Base-by-base conservation (phyloP, 352 stramenopile species). In the Phytophthora capsici region DNA sequence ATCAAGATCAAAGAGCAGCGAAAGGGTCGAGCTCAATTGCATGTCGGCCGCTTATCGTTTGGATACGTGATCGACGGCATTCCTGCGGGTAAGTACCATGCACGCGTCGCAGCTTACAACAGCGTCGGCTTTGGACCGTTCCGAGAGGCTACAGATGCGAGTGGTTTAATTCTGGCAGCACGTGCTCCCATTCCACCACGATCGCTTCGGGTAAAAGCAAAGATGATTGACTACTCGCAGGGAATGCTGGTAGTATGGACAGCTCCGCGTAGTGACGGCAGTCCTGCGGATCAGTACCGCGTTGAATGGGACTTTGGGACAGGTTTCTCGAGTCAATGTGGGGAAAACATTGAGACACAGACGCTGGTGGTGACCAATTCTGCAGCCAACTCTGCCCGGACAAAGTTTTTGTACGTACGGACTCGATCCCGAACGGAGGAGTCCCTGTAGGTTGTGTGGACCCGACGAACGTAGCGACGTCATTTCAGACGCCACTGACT, bases 261-360 rank as follows among this genome's bases (percentile, higher is more conserved):
- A 44, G 80, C 82, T 3, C 96, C 96, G 16, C 57, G 78, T 26
- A 95, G 96, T n/a, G 95, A 92, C 23, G 81, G 91, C 19, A 48
- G 67, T 0, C 74, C 96, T 30, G 88, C 75, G 5, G 43, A 55
- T 4, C 85, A 85, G 37, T 99, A 98, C 71, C 73, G 92, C 17
- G 84, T 98, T n/a, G 96, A 99, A 75, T 99, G 96, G 96, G 96
- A 99, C 75, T 77, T 82, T 19, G 89, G 71, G 13, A 61, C 86
- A n/a, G 88, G 84, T 14, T 98, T 98, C 67, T 86, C 84, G 10
- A 93, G 82, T 43, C 45, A 73, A 26, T 95, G 87, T 43, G 87
- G 87, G 6, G 87, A 95, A 65, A 72, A 67, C 16, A 69, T 73
- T 49, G 85, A 95, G 61, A 86, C 88, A 8, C 85, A 94, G 59